Evolutionary conservation across 495 filamentous ascomycete genomes (phyloP).

Genomic region (Lophiotrema nucula): DNA sequence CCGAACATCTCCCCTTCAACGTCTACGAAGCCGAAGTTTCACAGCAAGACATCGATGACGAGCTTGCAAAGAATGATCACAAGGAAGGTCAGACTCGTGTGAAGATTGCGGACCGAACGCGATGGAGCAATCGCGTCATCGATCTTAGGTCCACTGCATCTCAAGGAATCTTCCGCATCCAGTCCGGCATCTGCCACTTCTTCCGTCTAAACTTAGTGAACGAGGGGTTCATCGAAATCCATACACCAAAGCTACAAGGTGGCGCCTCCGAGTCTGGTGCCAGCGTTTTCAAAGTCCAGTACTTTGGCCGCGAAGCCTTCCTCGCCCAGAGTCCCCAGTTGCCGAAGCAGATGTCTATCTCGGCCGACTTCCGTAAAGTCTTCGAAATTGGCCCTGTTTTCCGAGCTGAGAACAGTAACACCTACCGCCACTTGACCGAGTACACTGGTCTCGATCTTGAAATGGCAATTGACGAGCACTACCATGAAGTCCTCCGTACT

Average conservation of each 20-base stretch:
- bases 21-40: conserved; percentile 63
- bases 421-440: conserved; percentile 93
- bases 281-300: conserved; percentile 88
- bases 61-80: conserved; percentile 34
- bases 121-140: conserved; percentile 85
- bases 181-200: conserved; percentile 74
- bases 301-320: conserved; percentile 83
- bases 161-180: conserved; percentile 81
- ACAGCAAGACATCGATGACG: conserved; percentile 35
- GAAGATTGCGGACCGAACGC: conserved; percentile 70
- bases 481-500: conserved; percentile 79
- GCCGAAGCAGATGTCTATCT: conserved; percentile 95
- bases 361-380: conserved; percentile 84
- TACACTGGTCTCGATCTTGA: conserved; percentile 97
- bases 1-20: conserved; percentile 60
- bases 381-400: conserved; percentile 91
- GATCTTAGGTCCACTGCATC: conserved; percentile 85
- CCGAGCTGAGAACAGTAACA: conserved; percentile 95
- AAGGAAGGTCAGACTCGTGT: conserved; percentile 43
- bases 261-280: conserved; percentile 92
- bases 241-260: conserved; percentile 83
- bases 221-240: conserved; percentile 80
- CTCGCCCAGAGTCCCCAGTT: conserved; percentile 93
- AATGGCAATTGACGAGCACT: conserved; percentile 88
- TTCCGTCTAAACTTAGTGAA: conserved; percentile 77